phyloP scores from a whole-genome alignment of 768 basidiomycete genomes.

The Mycena polygramma region DNA sequence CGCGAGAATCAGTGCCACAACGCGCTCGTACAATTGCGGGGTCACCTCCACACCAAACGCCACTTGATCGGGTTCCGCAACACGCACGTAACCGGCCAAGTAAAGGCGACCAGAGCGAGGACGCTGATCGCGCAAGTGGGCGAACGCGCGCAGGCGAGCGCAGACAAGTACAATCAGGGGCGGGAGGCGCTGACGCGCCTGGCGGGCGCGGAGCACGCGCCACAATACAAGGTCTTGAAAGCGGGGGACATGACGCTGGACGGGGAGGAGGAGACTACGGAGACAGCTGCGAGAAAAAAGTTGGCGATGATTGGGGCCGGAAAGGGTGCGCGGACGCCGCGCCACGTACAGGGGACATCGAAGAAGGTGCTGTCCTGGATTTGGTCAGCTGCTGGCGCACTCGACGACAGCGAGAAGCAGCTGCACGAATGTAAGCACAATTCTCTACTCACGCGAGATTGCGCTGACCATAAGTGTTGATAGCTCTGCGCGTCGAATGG shows the following conservation, averaged over 20 bases:
- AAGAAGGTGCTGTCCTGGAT: constrained; percentile 4
- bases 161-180: neutral
- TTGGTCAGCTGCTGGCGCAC: neutral
- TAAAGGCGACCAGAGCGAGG: neutral
- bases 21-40: neutral
- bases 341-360: neutral
- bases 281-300: neutral
- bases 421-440: too few relatives aligned
- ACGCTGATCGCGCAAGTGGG: neutral
- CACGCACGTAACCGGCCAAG: too few relatives aligned
- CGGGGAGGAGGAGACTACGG: neutral
- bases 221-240: neutral
- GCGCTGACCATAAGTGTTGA: too few relatives aligned
- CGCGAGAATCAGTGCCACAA: neutral
- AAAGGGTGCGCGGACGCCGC: neutral
- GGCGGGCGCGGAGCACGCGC: neutral
- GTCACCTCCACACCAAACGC: neutral
- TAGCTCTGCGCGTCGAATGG: too few relatives aligned
- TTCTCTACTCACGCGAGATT: too few relatives aligned
- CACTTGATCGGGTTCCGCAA: neutral
- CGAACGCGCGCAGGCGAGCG: neutral
- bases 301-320: neutral
- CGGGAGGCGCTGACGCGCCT: neutral
- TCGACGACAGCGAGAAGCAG: neutral
- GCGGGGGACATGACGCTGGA: neutral